phyloP scores from a whole-genome alignment of 306 rosid genomes.

The Rosa lucieae region DNA sequence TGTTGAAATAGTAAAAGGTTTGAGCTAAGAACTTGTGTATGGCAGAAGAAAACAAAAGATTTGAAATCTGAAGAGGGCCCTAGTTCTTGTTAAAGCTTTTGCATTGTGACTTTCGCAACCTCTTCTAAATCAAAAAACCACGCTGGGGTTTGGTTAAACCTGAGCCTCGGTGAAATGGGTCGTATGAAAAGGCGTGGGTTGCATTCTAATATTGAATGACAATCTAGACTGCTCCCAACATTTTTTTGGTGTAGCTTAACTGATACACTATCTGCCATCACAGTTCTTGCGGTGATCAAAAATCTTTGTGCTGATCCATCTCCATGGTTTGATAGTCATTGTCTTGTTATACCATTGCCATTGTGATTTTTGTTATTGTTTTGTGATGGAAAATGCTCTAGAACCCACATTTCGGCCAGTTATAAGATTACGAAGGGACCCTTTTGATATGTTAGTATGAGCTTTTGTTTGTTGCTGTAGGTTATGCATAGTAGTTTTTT shows the following conservation, averaged over 20 bases:
- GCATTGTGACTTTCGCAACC: constrained; percentile 87
- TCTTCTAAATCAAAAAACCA: constrained; percentile 53
- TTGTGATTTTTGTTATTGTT: background rate
- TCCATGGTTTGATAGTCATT: background rate
- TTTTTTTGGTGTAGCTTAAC: background rate
- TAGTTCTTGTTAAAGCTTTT: constrained; percentile 61
- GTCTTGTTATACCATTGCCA: background rate
- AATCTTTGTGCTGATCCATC: constrained; percentile 70
- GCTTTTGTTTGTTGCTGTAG: background rate
- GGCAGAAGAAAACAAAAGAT: constrained; percentile 29
- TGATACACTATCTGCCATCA: constrained; percentile 24
- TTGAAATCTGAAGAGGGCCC: constrained; percentile 60
- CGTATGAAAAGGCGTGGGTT: constrained; percentile 88
- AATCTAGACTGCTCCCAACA: constrained; percentile 82
- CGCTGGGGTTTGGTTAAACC: background rate
- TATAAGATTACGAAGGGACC: background rate
- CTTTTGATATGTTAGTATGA: background rate
- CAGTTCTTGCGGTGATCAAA: constrained; percentile 61
- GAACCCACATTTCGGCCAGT: background rate
- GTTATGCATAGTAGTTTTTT: background rate
- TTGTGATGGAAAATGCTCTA: background rate
- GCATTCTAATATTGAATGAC: constrained; percentile 83
- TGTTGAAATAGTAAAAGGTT: constrained; percentile 76
- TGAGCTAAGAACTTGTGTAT: constrained; percentile 52
- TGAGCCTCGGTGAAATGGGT: constrained; percentile 39